These are phyloP conservation scores for Ambrosia trifida DNA, from an alignment of 129 eudicot species.

Conservation along the genomic window DNA sequence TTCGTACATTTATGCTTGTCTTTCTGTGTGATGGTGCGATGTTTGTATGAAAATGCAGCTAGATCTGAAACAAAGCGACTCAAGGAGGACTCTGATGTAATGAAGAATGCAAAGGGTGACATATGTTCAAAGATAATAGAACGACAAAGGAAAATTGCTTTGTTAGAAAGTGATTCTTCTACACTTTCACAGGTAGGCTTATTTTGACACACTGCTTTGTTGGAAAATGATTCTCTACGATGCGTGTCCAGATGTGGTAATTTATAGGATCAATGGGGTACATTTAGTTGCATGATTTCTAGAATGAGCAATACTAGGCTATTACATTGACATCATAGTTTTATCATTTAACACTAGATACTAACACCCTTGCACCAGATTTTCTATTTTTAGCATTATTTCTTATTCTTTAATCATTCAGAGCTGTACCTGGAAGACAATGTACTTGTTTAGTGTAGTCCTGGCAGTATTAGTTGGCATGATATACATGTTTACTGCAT, in stretches of 20 bases:
- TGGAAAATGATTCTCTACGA: background rate
- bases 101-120: conserved; percentile 60
- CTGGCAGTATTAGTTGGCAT: background rate
- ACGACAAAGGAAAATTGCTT: conserved; percentile 55
- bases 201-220: conserved; percentile 4
- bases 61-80: conserved; percentile 55
- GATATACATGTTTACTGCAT: conserved; percentile 2
- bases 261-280: background rate
- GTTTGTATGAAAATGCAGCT: conserved; percentile 45
- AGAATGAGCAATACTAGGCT: background rate
- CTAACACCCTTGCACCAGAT: background rate
- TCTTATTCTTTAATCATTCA: conserved; percentile 2
- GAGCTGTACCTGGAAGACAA: background rate
- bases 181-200: conserved; percentile 63
- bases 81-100: conserved; percentile 54
- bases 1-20: conserved; percentile 10
- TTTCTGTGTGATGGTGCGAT: conserved; percentile 2
- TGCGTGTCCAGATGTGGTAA: background rate
- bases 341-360: conserved; percentile 6
- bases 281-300: conserved; percentile 11
- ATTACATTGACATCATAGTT: background rate
- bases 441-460: background rate
- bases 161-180: conserved; percentile 67
- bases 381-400: background rate
- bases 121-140: conserved; percentile 67